A percentile compares a stretch with the other conserved stretches of the same genome.
Evolutionary conservation across 192 early-diverging fungal genomes (phyloP).

Genomic region (Gaertneriomyces sp.): DNA sequence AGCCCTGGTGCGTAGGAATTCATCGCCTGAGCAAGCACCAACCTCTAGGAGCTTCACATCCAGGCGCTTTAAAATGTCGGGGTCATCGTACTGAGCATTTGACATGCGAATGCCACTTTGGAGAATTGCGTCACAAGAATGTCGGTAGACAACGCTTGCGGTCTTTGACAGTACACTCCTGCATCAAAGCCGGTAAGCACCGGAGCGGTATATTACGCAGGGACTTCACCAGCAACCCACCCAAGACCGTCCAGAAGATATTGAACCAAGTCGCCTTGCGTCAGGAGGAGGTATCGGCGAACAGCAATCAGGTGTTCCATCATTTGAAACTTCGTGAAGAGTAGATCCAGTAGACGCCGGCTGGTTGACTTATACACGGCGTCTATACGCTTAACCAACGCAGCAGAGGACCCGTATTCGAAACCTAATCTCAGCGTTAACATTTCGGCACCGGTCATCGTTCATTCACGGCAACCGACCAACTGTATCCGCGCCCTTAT

Average conservation of each 20-base stretch:
- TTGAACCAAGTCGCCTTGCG: constrained; percentile 93
- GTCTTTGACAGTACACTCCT: constrained; percentile 54
- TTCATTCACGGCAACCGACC: neutral
- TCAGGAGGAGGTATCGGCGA: constrained; percentile 84
- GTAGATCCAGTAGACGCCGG: constrained; percentile 68
- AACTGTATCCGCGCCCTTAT: constrained; percentile 7
- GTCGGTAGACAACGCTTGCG: constrained; percentile 72
- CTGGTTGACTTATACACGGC: constrained; percentile 68
- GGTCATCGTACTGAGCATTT: constrained; percentile 81
- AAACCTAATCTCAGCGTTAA: constrained; percentile 33
- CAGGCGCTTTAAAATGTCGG: constrained; percentile 68
- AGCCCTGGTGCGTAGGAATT: neutral
- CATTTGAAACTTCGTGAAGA: constrained; percentile 77
- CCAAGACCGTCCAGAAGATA: constrained; percentile 80
- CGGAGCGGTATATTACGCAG: neutral
- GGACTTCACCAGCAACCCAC: constrained; percentile 33
- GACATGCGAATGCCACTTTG: constrained; percentile 83
- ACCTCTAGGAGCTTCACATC: constrained; percentile 78
- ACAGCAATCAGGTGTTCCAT: constrained; percentile 82
- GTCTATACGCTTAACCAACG: constrained; percentile 73
- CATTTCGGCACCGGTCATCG: neutral
- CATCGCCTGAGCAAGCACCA: neutral
- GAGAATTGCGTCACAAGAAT: constrained; percentile 82
- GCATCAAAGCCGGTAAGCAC: neutral
- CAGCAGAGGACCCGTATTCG: constrained; percentile 63